Evolutionary conservation across 345 rosid genomes (phyloP).

Genomic region (Boechera stricta): DNA sequence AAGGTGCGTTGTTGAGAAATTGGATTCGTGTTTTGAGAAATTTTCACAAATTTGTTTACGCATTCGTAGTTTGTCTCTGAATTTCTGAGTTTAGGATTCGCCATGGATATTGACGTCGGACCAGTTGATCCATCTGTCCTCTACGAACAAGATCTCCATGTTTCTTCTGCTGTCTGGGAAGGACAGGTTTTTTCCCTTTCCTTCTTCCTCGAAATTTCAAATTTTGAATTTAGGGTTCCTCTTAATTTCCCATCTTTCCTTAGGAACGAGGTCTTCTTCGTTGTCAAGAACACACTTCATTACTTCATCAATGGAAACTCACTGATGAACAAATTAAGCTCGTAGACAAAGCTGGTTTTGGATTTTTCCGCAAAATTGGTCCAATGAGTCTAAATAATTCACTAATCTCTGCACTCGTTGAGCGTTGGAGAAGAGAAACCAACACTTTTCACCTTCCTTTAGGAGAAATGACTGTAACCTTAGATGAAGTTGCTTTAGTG

Average conservation of each 20-base stretch:
- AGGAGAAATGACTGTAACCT: slow-evolving; percentile 70
- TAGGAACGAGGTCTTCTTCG: slow-evolving; percentile 78
- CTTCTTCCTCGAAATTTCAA: slow-evolving; percentile 11
- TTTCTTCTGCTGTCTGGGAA: slow-evolving; percentile 51
- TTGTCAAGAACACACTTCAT: slow-evolving; percentile 80
- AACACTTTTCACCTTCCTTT: slow-evolving; percentile 66
- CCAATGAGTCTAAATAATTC: slow-evolving; percentile 73
- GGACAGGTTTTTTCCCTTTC: slow-evolving; percentile 40
- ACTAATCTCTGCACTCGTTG: slow-evolving; percentile 70
- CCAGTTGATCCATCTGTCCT: slow-evolving; percentile 50
- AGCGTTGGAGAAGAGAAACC: slow-evolving; percentile 82
- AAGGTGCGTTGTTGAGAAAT: not conserved
- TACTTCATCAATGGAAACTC: slow-evolving; percentile 71
- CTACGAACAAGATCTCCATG: slow-evolving; percentile 48
- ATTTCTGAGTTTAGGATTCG: not conserved
- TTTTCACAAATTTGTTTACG: not conserved
- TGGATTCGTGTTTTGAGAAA: not conserved
- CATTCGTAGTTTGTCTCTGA: not conserved
- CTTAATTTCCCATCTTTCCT: not conserved
- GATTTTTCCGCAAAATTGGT: slow-evolving; percentile 62
- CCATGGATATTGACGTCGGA: slow-evolving; percentile 49
- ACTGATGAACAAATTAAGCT: slow-evolving; percentile 59
- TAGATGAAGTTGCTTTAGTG: slow-evolving; percentile 64
- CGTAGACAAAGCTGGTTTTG: slow-evolving; percentile 77
- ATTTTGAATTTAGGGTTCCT: slow-evolving; percentile 3